Base-by-base conservation (phyloP, 495 filamentous ascomycete species). In the Penicillium ochrochloron region DNA sequence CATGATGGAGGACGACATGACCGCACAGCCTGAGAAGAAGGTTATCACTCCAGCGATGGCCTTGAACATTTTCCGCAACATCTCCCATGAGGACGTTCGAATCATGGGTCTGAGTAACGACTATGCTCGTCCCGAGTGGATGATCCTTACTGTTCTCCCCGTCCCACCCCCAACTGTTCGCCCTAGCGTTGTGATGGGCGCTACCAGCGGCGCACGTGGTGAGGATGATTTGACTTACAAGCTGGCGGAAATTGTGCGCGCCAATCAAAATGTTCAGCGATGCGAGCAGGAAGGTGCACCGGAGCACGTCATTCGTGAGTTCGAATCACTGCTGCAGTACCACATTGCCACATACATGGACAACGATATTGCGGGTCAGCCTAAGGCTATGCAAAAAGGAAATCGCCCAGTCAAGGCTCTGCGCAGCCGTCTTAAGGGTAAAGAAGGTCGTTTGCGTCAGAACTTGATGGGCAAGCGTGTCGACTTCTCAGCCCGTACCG, bases 401-500 rank as follows among this genome's bases (percentile, higher is more conserved):
- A 96, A 96, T 42, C 85, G 95, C 65, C 94, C 95, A 0, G 91
- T 99, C 63, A 99, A 99, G 80, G 90, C 93, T 27, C 94, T 99
- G 67, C 92, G 95, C 57, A 93, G 92, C 63, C 93, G 95, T 80
- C 79, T 99, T 68, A 99, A 99, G 84, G 95, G 96, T 60, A 99
- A 99, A 73, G 95, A 99, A 76, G 95, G 95, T 70, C 92, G 95
- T 79, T 83, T 99, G 17, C 92, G 95, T 76, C 95, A 96, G 69
- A 99, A 98, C 73, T 84, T 98, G 81, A 99, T 99, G 95, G 95
- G 95, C 44, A 99, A 99, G 78, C 95, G 95, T 85, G 95, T 99
- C 35, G 95, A 99, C 71, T 99, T 99, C 76, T 99, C 95, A 1
- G 96, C 95, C 19, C 96, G 95, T 88, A 99, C 95, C 31, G 95